phyloP scores from a whole-genome alignment of 169 alveolate genomes.

The Plasmodium fragile region DNA sequence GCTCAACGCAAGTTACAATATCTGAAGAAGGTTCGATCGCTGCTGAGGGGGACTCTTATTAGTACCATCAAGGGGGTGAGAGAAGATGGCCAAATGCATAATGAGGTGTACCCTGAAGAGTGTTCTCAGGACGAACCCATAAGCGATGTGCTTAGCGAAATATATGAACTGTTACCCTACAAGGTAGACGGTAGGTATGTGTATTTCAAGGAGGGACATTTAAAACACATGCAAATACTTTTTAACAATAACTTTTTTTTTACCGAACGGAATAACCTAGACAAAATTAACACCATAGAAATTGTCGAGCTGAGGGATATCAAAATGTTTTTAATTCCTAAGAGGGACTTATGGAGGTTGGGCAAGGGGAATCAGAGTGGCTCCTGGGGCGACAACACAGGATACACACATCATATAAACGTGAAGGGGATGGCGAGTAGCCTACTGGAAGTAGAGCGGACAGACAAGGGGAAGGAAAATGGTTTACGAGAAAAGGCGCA shows the following conservation, averaged over 20 bases:
- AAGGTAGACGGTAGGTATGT: background rate
- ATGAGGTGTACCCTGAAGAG: background rate
- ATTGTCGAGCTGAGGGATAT: slow-evolving; percentile 5
- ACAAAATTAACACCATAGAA: background rate
- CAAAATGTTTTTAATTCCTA: slow-evolving; percentile 4
- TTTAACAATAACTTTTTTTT: background rate
- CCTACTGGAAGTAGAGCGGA: background rate
- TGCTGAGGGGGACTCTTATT: background rate
- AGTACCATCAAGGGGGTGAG: background rate
- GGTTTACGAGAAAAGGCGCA: background rate
- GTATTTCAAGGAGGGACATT: slow-evolving; percentile 36
- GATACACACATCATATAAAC: background rate
- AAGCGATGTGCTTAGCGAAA: background rate
- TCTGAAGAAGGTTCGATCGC: background rate
- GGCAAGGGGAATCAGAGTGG: background rate
- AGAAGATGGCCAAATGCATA: background rate
- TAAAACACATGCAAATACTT: slow-evolving; percentile 8
- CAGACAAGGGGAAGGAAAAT: background rate
- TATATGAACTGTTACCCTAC: slow-evolving; percentile 6
- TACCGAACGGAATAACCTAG: background rate
- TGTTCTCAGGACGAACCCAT: background rate
- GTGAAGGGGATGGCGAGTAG: background rate
- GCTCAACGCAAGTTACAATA: background rate
- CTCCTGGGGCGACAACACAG: background rate
- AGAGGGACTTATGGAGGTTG: background rate